Evolutionary conservation across 768 basidiomycete species (phyloP), one percentile per base, ranked within the genome.

Genomic region (Gyrodon lividus): DNA sequence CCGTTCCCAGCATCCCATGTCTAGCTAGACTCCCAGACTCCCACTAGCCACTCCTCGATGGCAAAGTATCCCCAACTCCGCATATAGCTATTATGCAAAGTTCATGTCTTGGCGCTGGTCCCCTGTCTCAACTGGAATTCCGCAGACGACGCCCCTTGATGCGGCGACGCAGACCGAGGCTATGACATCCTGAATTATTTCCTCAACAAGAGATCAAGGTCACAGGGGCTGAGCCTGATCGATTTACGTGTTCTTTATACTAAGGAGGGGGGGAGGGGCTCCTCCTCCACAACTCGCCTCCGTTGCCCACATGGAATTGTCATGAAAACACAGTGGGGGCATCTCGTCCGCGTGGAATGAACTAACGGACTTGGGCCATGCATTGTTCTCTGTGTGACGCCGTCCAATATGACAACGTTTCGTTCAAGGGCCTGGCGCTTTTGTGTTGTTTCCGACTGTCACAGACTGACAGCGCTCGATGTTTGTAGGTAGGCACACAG

Each of bases 41-140:
- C 17, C 35, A 37, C 34, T 13, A 17, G 7, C 35, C 17, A 6
- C 35, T 37, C 16, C 35, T 5, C n/a, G 6, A 9, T 19, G 7
- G 35, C 35, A n/a, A n/a, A n/a, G n/a, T n/a, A n/a, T n/a, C n/a
- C n/a, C n/a, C n/a, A n/a, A n/a, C n/a, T n/a, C n/a, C n/a, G n/a
- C n/a, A n/a, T n/a, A n/a, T n/a, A n/a, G n/a, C n/a, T n/a, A n/a
- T n/a, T 19, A 2, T 13, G 35, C 10, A 6, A 37, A 6, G n/a
- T 12, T 3, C 35, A 63, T 56, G 64, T 61, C 62, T 61, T 53
- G 46, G 22, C 69, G 56, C 60, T 61, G 51, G 55, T 50, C 60
- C 53, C 39, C 40, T 44, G 35, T 50, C 50, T 20, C 23, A 49
- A 45, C 44, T 37, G 50, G 51, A 39, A 30, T 19, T 10, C 7